phyloP scores from a whole-genome alignment of 2,329 filamentous ascomycete species.

The Colletotrichum spinosum region DNA sequence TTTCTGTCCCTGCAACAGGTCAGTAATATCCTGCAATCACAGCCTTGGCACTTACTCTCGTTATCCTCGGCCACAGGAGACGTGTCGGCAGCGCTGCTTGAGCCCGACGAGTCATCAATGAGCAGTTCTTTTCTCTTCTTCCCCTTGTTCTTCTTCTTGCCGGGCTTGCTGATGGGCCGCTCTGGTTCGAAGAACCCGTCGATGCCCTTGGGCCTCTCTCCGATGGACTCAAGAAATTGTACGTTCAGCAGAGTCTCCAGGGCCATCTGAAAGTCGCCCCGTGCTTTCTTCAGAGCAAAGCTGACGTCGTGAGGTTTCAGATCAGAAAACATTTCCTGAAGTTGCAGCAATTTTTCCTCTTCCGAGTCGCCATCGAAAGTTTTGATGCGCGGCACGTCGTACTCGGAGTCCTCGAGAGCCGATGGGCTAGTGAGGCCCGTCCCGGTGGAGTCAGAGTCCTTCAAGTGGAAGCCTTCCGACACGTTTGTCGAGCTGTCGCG shows the following conservation, averaged over 20 bases:
- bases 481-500: conserved; percentile 41
- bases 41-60: conserved; percentile 12
- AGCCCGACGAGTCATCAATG: conserved; percentile 31
- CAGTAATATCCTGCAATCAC: not conserved
- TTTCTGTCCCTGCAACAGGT: conserved; percentile 46
- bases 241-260: conserved; percentile 86
- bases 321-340: conserved; percentile 78
- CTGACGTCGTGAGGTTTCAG: conserved; percentile 74
- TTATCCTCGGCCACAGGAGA: conserved; percentile 23
- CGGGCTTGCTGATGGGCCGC: conserved; percentile 43
- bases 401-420: conserved; percentile 26
- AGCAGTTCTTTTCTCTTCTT: conserved; percentile 47
- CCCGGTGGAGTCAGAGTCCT: conserved; percentile 45
- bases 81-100: conserved; percentile 27
- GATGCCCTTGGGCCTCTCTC: conserved; percentile 76
- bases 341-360: conserved; percentile 71
- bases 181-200: conserved; percentile 80
- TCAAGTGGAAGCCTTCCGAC: conserved; percentile 42
- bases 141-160: conserved; percentile 45
- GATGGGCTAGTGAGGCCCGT: conserved; percentile 41
- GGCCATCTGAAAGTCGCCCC: conserved; percentile 74
- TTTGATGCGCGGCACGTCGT: conserved; percentile 35
- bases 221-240: conserved; percentile 78
- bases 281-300: conserved; percentile 74
- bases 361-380: conserved; percentile 57